phyloP scores from a whole-genome alignment of 139 green algal genomes.

The Parachlorella kessleri region DNA sequence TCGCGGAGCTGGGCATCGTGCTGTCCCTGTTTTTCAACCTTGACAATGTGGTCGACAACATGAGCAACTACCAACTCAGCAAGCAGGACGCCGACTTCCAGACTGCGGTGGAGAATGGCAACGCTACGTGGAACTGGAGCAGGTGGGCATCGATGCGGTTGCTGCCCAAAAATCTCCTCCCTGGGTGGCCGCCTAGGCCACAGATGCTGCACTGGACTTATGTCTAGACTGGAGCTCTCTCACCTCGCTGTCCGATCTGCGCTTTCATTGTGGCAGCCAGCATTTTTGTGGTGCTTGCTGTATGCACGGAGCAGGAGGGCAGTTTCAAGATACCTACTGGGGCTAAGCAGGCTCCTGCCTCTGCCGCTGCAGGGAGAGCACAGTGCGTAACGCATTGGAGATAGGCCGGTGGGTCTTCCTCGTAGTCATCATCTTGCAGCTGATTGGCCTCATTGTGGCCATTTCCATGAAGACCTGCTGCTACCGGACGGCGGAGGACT shows the following conservation, averaged over 20 bases:
- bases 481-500: conserved; percentile 10
- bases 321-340: neutral
- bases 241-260: neutral
- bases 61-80: conserved; percentile 9
- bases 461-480: conserved; percentile 18
- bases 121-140: neutral
- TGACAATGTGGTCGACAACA: conserved; percentile 13
- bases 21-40: conserved; percentile 38
- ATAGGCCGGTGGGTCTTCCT: conserved; percentile 30
- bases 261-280: neutral
- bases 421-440: conserved; percentile 24
- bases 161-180: neutral
- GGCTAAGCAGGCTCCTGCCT: neutral
- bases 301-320: neutral
- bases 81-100: neutral
- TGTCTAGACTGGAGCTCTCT: neutral
- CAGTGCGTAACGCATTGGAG: conserved; percentile 1
- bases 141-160: neutral
- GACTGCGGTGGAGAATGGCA: neutral
- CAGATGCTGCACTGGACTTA: neutral
- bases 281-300: neutral
- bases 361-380: neutral
- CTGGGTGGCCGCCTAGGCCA: neutral
- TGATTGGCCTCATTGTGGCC: conserved; percentile 24
- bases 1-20: conserved; percentile 40